A percentile compares a stretch with the other conserved stretches of the same genome.
Conservation (phyloP, 768 basidiomycete species). For the Amylocystis lapponica region DNA sequence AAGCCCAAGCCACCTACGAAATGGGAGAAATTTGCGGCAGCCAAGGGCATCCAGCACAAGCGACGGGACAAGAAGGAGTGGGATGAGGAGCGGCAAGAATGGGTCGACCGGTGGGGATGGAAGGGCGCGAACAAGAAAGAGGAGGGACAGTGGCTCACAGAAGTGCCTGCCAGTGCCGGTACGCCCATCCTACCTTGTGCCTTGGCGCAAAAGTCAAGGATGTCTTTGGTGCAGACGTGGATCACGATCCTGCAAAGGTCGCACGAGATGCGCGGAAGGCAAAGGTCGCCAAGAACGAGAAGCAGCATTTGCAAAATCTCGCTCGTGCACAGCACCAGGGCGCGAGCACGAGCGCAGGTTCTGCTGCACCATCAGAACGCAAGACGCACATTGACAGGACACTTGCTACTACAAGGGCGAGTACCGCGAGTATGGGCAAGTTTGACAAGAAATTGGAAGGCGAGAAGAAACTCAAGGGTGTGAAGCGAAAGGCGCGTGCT, state of each 20-base stretch:
- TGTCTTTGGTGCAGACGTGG: constrained; percentile 47
- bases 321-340: constrained; percentile 45
- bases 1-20: constrained; percentile 91
- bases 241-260: constrained; percentile 71
- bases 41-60: constrained; percentile 87
- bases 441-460: constrained; percentile 90
- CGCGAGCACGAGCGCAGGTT: constrained; percentile 18
- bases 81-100: constrained; percentile 94
- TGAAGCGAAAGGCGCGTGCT: constrained; percentile 82
- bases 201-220: not conserved
- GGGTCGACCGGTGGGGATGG: constrained; percentile 88
- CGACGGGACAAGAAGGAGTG: constrained; percentile 75
- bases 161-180: constrained; percentile 87
- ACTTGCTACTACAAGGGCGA: constrained; percentile 49
- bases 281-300: constrained; percentile 79
- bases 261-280: constrained; percentile 78
- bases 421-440: constrained; percentile 93
- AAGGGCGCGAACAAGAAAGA: constrained; percentile 83
- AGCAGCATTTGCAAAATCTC: constrained; percentile 66
- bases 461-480: constrained; percentile 80
- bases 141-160: constrained; percentile 88
- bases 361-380: constrained; percentile 33
- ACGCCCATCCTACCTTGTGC: constrained; percentile 21
- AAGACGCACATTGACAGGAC: constrained; percentile 22
- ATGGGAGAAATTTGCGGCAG: constrained; percentile 93